These are phyloP conservation scores for Silene conica DNA, from an alignment of 148 eudicot species.

Conservation along the genomic window DNA sequence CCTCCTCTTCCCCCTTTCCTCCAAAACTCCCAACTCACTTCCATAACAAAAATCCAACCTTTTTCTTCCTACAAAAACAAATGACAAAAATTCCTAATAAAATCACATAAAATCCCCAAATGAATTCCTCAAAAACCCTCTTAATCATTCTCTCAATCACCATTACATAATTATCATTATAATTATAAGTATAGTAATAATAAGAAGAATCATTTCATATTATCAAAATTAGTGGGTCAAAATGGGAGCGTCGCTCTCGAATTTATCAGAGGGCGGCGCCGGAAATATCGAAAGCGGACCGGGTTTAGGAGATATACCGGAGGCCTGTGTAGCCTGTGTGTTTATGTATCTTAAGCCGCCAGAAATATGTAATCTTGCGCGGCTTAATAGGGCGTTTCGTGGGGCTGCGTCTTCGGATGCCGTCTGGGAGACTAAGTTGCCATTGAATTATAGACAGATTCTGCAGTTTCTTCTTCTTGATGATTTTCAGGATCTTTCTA, in stretches of 20 bases:
- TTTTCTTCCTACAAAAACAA: too few species aligned
- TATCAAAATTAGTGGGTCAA: too few species aligned
- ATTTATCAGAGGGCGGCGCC: conserved; percentile 41
- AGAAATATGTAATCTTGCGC: conserved; percentile 84
- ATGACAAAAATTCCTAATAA: neutral
- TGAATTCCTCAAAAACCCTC: neutral
- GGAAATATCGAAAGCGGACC: conserved; percentile 27
- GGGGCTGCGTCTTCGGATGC: conserved; percentile 86
- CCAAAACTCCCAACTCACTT: neutral
- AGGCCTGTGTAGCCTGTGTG: conserved; percentile 87
- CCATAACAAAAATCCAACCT: neutral
- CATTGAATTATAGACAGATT: conserved; percentile 53
- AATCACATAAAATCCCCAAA: neutral
- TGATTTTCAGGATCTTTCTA: conserved; percentile 30
- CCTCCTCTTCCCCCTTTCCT: neutral
- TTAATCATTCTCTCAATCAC: neutral
- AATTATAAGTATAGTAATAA: too few species aligned
- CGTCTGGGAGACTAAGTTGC: conserved; percentile 82
- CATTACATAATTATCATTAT: neutral
- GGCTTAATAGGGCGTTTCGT: conserved; percentile 85
- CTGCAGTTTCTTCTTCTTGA: conserved; percentile 48
- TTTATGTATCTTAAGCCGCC: conserved; percentile 76
- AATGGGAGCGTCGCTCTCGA: conserved; percentile 79
- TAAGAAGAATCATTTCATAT: too few species aligned
- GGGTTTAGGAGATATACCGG: conserved; percentile 87